Base-by-base conservation (phyloP, 1,139 yeast species). In the Pneumocystis jirovecii region DNA sequence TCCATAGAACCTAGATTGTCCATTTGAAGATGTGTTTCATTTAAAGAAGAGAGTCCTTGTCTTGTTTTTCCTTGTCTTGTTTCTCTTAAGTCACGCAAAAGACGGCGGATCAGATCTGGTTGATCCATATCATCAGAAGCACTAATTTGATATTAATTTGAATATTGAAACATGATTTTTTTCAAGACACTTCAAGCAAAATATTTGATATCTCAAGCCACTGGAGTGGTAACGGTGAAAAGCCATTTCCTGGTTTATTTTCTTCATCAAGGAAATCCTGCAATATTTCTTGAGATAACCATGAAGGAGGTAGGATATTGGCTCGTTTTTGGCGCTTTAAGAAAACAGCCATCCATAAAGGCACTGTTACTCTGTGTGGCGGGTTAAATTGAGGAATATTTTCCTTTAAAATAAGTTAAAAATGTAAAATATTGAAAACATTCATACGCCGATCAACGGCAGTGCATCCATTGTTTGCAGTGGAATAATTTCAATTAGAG, bases 291-390 rank as follows among this genome's bases (percentile, higher is more conserved):
- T 82, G 75, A 19, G 80, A 81, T n/a, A 93, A 79, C 99, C 99
- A 93, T 1, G 78, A 80, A 0, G 99, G 99, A 12, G 91, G 86
- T 6, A 90, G 85, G 2, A 93, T 85, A 68, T 85, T 86, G 74
- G 97, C 89, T 70, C 91, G 86, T 64, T 85, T 86, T 74, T 93
- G 97, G 62, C 86, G 84, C 72, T 89, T 89, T 65, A 93, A 78
- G 21, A 91, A 78, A 17, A 90, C 74, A 0, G 97, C 97, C 34
- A 89, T 79, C 98, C 98, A 93, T 3, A 93, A 70, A 0, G 97
- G 96, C 0, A 93, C 85, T 63, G 82, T 79, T 42, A 82, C 83
- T 66, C 93, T 80, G 69, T 87, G 82, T 82, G 88, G 81, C 1
- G 96, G 90, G 65, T 83, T 75, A 68, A 86, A 75, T 65, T 79